Evolutionary conservation across 306 rosid genomes (phyloP), one percentile per base, ranked within the genome.

Genomic region (Pterocarpus santalinus): DNA sequence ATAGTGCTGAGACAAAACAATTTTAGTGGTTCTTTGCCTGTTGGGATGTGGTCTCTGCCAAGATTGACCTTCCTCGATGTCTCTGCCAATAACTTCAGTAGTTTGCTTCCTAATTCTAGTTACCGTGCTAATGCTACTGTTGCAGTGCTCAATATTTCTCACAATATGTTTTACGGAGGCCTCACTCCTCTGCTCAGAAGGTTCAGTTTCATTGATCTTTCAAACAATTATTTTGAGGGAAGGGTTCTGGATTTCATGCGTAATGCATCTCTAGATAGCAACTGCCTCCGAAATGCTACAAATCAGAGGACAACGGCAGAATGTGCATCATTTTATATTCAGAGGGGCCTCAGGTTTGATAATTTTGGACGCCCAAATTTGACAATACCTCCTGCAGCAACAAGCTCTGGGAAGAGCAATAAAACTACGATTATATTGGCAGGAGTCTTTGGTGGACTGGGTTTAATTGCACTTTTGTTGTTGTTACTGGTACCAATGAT

Each of bases 181-280:
- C 87, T 93, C 32, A 77, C 90, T 64, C 84, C 89, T 7, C 57
- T 76, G 5, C 90, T 93, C 38, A 62, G 81, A 79, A 84, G 87
- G 84, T 92, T 90, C 83, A 62, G 84, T 75, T 85, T 77, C 36
- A 72, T 95, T 13, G 97, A 95, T 91, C 78, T 95, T 68, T 83
- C 93, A 2, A 86, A 76, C 81, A 95, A 95, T 84, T 95, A 89
- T 75, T 91, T 93, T 49, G 90, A 95, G 88, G 98, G 98, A 32
- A 80, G 62, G 68, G 83, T 90, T 82, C 86, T 89, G 57, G 84
- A 80, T 67, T 85, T 78, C 65, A 81, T 72, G 53, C 79, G 1
- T 22, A 87, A 93, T 74, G 81, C 80, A 56, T 90, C 95, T 71
- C 75, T 88, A 6, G 84, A 60, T 41, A 75, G 67, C 32, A 95